Conservation (phyloP, 2,329 filamentous ascomycete species). For the Fusarium armeniacum region DNA sequence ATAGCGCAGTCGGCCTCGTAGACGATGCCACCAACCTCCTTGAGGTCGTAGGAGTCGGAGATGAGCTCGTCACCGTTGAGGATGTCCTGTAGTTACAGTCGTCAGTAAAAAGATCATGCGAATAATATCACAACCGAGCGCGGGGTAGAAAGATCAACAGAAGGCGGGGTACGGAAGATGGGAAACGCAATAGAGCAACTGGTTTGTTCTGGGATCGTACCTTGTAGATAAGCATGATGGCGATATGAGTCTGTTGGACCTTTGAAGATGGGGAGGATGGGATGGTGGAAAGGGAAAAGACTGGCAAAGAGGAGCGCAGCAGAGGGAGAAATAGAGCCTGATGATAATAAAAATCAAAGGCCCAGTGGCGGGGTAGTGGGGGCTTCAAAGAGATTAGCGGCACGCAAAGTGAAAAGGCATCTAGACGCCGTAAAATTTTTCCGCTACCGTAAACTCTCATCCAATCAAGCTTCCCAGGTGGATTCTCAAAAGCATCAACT, state of each 20-base stretch:
- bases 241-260: constrained; percentile 53
- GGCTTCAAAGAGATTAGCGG: constrained; percentile 38
- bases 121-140: constrained; percentile 31
- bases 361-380: constrained; percentile 47
- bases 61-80: constrained; percentile 94
- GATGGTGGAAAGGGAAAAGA: constrained; percentile 34
- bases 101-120: constrained; percentile 48
- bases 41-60: constrained; percentile 92
- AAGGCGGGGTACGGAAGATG: constrained; percentile 20
- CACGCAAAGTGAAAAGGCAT: constrained; percentile 25
- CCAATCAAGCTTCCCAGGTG: constrained; percentile 17
- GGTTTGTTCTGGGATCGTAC: constrained; percentile 58
- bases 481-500: constrained; percentile 12
- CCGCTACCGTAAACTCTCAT: not conserved
- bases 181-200: not conserved
- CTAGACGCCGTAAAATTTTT: constrained; percentile 30
- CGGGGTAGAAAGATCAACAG: constrained; percentile 29
- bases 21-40: constrained; percentile 81
- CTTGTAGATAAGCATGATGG: constrained; percentile 81
- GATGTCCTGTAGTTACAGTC: constrained; percentile 76
- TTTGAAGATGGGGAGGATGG: constrained; percentile 24
- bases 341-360: constrained; percentile 49
- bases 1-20: constrained; percentile 95
- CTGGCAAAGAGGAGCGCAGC: constrained; percentile 41
- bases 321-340: constrained; percentile 42